Conservation (phyloP, 495 filamentous ascomycete genomes). For the Sabuloglossum arenarium region DNA sequence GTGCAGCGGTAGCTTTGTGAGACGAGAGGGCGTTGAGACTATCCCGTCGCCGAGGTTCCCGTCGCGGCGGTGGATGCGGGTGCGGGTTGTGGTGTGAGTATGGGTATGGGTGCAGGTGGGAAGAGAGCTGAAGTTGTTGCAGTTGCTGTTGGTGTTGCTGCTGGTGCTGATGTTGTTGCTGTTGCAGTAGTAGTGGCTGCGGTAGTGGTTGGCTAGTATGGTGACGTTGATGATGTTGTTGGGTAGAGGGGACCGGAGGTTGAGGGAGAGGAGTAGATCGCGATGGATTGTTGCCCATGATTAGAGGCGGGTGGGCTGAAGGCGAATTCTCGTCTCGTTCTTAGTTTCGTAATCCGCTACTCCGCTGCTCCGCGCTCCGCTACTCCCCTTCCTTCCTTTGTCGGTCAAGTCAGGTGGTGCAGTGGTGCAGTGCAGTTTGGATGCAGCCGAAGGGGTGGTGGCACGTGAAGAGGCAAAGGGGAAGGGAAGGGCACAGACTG, state of each 20-base stretch:
- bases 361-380: not conserved
- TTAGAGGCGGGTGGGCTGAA: not conserved
- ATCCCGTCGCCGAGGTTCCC: conserved; percentile 15
- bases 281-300: conserved; percentile 15
- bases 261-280: conserved; percentile 8
- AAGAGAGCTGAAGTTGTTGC: not conserved
- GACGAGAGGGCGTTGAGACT: conserved; percentile 12
- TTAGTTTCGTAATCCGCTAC: not conserved
- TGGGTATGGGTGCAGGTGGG: not conserved
- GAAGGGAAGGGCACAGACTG: not conserved
- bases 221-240: not conserved
- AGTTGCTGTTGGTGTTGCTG: not conserved
- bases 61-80: conserved; percentile 2
- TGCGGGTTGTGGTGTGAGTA: not conserved
- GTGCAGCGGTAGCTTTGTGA: conserved; percentile 15
- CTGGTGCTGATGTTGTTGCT: conserved; percentile 3
- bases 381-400: not conserved
- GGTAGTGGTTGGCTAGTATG: not conserved
- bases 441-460: no score
- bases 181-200: not conserved
- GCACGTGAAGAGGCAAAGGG: not conserved
- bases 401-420: not conserved
- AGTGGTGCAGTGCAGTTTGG: no score
- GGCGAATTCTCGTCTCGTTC: not conserved
- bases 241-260: conserved; percentile 3